Base-by-base conservation (phyloP, 2,329 filamentous ascomycete genomes). In the Beauveria rudraprayagi region DNA sequence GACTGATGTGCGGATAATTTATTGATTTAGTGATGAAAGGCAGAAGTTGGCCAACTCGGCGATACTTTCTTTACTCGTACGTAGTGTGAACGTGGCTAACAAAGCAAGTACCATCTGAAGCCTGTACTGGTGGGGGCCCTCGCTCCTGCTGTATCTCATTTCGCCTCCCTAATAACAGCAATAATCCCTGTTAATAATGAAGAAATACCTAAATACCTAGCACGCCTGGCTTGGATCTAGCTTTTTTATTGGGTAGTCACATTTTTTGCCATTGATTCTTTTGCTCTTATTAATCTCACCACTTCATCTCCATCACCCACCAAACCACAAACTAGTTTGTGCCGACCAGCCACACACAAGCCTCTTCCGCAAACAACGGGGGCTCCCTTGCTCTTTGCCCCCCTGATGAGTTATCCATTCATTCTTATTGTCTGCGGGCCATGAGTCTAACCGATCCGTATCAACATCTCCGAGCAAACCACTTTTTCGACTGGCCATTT, bases 331-430 rank as follows among this genome's bases (percentile, higher is more conserved):
- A 59, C 56, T 44, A 16, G 24, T 28, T 34, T 34, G 30, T 34
- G 3, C 11, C 30, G 30, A 34, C 30, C 30, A 34, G 30, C 30
- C 30, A 34, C 30, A 34, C 11, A 14, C 56, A 59, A 59, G 47
- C 56, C 56, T 44, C 56, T 52, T 51, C 56, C 56, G 56, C 47
- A 44, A 52, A 40, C 54, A 52, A 59, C n/a, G 24, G 56, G 56
- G 48, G 37, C 24, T 59, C 56, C 40, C 40, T 41, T 34, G 30
- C 30, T 34, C 11, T 10, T 34, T 34, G 30, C 30, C 14, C 30
- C 30, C 30, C 30, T 34, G 30, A 34, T 34, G 30, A 34, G 30
- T 34, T 34, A 34, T 14, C 30, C 30, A 34, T 34, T 34, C 30
- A 44, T 14, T 26, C 22, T 24, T 11, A 16, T 43, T 30, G 40